These are phyloP conservation scores for Zoysia matrella DNA, from an alignment of 202 grass and related monocot genomes.

Conservation along the genomic window DNA sequence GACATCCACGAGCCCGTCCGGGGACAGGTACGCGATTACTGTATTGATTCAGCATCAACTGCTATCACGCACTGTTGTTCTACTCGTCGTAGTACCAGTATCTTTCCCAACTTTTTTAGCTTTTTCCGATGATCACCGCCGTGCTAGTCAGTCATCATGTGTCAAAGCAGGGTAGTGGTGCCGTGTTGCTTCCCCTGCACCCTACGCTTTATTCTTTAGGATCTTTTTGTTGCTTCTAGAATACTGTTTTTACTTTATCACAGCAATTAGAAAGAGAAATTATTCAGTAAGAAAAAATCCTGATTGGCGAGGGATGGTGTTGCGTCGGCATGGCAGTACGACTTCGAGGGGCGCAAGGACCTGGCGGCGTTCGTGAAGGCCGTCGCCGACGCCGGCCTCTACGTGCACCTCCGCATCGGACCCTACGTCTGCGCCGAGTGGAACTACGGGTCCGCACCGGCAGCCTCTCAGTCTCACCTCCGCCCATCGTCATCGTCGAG, in stretches of 20 bases:
- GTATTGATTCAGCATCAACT: slow-evolving; percentile 3
- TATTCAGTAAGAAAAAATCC: background rate
- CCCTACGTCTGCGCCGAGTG: slow-evolving; percentile 98
- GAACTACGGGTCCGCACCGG: slow-evolving; percentile 84
- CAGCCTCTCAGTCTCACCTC: background rate
- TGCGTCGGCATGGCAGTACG: slow-evolving; percentile 64
- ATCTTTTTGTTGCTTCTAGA: slow-evolving; percentile 15
- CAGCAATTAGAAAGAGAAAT: background rate
- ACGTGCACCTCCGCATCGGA: slow-evolving; percentile 94
- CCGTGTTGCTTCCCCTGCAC: slow-evolving; percentile 47
- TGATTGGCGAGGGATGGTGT: background rate
- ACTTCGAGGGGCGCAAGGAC: slow-evolving; percentile 98
- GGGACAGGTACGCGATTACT: slow-evolving; percentile 66
- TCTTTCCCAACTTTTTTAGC: background rate
- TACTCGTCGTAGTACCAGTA: background rate
- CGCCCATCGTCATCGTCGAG: too few relatives aligned
- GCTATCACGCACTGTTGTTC: background rate
- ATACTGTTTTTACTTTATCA: background rate
- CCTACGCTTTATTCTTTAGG: slow-evolving; percentile 41
- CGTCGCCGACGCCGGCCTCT: slow-evolving; percentile 84
- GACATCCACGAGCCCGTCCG: slow-evolving; percentile 87
- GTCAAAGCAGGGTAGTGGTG: background rate
- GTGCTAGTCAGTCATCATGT: slow-evolving; percentile 1
- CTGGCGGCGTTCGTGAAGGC: slow-evolving; percentile 83
- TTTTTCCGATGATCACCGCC: slow-evolving; percentile 3